Evolutionary conservation across 371 early-diverging fungal species (phyloP).

Genomic region (Circinella minor): DNA sequence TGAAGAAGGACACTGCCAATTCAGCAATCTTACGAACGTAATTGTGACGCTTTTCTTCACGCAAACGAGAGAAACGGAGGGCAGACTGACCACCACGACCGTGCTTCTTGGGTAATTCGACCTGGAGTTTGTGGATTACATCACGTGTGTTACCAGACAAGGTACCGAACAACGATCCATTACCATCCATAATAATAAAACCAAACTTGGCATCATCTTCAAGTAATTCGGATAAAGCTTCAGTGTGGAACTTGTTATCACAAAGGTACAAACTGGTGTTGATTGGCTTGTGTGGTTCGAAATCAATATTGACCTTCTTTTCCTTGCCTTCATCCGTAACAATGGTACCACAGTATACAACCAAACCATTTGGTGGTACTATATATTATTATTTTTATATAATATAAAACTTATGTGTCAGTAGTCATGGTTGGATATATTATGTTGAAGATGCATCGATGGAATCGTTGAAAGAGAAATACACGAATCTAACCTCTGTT

Average conservation of each 20-base stretch:
- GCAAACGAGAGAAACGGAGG: slow-evolving; percentile 96
- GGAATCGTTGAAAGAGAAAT: background rate
- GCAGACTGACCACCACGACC: slow-evolving; percentile 99
- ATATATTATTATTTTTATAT: background rate
- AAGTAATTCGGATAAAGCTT: slow-evolving; percentile 88
- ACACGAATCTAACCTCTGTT: slow-evolving; percentile 55
- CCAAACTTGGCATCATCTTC: slow-evolving; percentile 96
- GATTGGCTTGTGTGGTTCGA: slow-evolving; percentile 99
- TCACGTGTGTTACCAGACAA: slow-evolving; percentile 95
- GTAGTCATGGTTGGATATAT: background rate
- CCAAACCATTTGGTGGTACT: slow-evolving; percentile 90
- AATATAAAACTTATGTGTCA: background rate
- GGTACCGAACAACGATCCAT: slow-evolving; percentile 93
- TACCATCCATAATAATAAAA: slow-evolving; percentile 99
- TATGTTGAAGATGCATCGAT: background rate
- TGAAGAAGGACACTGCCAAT: slow-evolving; percentile 89
- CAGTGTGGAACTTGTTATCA: slow-evolving; percentile 99
- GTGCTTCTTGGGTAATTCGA: slow-evolving; percentile 99
- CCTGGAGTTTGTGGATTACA: slow-evolving; percentile 89
- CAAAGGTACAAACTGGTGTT: slow-evolving; percentile 98
- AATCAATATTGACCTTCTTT: slow-evolving; percentile 96
- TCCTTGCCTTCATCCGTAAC: slow-evolving; percentile 97
- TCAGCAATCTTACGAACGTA: slow-evolving; percentile 98
- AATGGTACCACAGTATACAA: slow-evolving; percentile 94
- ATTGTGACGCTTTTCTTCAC: slow-evolving; percentile 98